These are phyloP conservation scores for Mycena polygramma DNA, from an alignment of 768 basidiomycete genomes.

Conservation along the genomic window DNA sequence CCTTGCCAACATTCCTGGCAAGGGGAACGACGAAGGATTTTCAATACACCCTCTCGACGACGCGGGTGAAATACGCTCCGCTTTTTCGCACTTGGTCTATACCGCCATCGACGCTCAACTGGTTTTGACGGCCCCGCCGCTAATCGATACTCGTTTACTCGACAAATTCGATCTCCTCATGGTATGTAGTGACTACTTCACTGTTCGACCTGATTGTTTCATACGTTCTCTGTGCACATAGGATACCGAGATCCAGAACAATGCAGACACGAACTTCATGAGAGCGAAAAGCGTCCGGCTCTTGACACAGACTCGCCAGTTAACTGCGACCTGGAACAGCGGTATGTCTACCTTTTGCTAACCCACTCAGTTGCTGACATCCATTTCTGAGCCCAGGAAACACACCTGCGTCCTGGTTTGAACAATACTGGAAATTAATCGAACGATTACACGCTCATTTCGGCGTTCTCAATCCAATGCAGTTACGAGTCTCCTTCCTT, in stretches of 20 bases:
- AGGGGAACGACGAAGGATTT: conserved; percentile 8
- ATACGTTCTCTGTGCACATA: background rate
- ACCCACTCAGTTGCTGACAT: background rate
- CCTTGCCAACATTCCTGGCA: conserved; percentile 11
- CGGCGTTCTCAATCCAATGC: conserved; percentile 15
- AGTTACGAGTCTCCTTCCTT: conserved; percentile 31
- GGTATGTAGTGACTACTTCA: conserved; percentile 11
- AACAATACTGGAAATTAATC: conserved; percentile 35
- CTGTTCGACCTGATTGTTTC: background rate
- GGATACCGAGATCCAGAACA: conserved; percentile 20
- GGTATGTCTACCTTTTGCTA: background rate
- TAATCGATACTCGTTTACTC: conserved; percentile 24
- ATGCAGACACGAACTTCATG: conserved; percentile 29
- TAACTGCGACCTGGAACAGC: conserved; percentile 28
- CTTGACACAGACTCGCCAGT: conserved; percentile 17
- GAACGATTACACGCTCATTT: conserved; percentile 27
- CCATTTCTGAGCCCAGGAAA: background rate
- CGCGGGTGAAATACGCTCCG: conserved; percentile 27
- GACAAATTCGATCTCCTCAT: conserved; percentile 29
- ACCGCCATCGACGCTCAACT: conserved; percentile 12
- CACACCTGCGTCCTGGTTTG: conserved; percentile 29
- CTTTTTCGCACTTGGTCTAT: conserved; percentile 31
- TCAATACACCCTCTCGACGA: conserved; percentile 31
- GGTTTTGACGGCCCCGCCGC: conserved; percentile 21
- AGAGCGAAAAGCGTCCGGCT: conserved; percentile 32